A percentile compares a stretch with the other conserved stretches of the same genome.
Conservation (phyloP, 2,329 filamentous ascomycete genomes). For the Trichoderma sp. region DNA sequence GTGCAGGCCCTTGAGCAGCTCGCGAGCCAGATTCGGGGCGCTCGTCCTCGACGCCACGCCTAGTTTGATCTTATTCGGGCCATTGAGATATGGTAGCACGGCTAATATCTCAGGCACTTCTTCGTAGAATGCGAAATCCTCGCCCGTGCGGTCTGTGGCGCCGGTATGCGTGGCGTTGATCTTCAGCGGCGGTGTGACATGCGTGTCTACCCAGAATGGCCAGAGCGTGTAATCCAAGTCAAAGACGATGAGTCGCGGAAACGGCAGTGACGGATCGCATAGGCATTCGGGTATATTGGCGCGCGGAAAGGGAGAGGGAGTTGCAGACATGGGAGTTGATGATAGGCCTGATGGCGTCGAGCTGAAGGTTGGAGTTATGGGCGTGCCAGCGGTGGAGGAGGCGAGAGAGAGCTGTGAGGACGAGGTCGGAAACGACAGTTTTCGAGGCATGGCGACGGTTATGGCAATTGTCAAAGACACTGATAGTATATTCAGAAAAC, state of each 20-base stretch:
- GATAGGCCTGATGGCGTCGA: neutral
- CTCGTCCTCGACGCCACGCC: conserved; percentile 80
- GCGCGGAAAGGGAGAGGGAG: conserved; percentile 21
- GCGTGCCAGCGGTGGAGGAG: conserved; percentile 31
- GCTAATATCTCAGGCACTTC: conserved; percentile 71
- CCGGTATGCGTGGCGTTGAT: conserved; percentile 48
- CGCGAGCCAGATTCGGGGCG: conserved; percentile 76
- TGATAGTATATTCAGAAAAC: neutral
- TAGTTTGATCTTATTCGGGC: conserved; percentile 49
- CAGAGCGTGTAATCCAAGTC: conserved; percentile 98
- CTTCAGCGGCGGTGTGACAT: conserved; percentile 75
- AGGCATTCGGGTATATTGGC: conserved; percentile 48
- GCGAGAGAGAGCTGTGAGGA: conserved; percentile 32
- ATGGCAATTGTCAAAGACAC: neutral
- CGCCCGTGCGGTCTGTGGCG: conserved; percentile 61
- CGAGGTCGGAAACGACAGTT: conserved; percentile 27
- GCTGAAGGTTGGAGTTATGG: conserved; percentile 43
- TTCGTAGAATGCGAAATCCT: conserved; percentile 70
- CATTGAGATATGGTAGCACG: conserved; percentile 50
- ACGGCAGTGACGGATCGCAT: conserved; percentile 60
- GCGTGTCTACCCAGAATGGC: conserved; percentile 98
- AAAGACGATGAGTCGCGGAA: conserved; percentile 86
- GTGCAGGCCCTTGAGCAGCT: conserved; percentile 77
- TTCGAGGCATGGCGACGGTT: conserved; percentile 13
- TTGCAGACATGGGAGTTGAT: conserved; percentile 13